Conservation (phyloP, 208 protist species). For the Porcisia deanei region DNA sequence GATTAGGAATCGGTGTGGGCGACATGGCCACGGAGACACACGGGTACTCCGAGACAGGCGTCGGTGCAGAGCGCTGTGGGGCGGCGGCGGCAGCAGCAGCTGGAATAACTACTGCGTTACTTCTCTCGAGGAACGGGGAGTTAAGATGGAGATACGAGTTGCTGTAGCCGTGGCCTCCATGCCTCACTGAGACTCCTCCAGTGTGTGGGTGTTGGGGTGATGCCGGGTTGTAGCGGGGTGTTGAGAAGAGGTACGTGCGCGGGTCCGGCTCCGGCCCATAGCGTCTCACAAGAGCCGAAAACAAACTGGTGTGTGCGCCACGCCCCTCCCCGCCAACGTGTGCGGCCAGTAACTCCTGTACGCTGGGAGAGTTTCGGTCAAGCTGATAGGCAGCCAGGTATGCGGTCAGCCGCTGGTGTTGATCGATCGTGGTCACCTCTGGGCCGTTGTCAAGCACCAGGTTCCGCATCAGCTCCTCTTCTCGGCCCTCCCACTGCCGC, state of each 20-base stretch:
- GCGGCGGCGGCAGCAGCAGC: neutral
- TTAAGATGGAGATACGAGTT: neutral
- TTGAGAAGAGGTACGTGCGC: slow-evolving; percentile 65
- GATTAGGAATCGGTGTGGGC: slow-evolving; percentile 25
- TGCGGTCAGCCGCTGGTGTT: slow-evolving; percentile 46
- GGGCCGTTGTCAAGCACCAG: slow-evolving; percentile 77
- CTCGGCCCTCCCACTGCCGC: slow-evolving; percentile 63
- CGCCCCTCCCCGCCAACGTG: slow-evolving; percentile 12
- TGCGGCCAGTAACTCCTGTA: slow-evolving; percentile 28
- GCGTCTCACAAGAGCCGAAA: slow-evolving; percentile 37
- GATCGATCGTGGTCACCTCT: slow-evolving; percentile 58
- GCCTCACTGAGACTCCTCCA: neutral
- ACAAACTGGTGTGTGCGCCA: slow-evolving; percentile 25
- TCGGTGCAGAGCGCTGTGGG: slow-evolving; percentile 23
- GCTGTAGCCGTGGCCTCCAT: neutral
- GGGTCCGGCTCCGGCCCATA: slow-evolving; percentile 79
- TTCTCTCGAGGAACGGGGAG: neutral
- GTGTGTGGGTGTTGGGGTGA: neutral
- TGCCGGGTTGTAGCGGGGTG: slow-evolving; percentile 46
- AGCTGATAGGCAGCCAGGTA: slow-evolving; percentile 60
- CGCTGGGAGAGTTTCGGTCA: slow-evolving; percentile 22
- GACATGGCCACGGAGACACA: slow-evolving; percentile 34
- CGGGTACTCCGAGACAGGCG: slow-evolving; percentile 15
- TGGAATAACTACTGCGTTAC: neutral
- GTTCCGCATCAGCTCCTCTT: slow-evolving; percentile 80